These are phyloP conservation scores for Nicotiana tabacum DNA, from an alignment of 257 asterid genomes.

Conservation along the genomic window DNA sequence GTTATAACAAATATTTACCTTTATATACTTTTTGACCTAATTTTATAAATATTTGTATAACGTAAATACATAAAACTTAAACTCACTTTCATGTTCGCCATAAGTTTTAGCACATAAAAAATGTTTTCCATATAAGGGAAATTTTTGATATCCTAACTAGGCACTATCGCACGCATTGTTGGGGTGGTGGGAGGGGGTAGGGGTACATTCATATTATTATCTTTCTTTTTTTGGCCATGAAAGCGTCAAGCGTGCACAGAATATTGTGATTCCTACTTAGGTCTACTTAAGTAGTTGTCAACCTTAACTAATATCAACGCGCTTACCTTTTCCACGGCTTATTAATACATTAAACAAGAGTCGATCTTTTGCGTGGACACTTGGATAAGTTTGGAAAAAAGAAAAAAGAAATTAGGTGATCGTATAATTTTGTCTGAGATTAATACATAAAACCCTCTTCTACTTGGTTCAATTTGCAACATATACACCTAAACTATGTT, in stretches of 20 bases:
- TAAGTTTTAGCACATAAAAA: too few species aligned
- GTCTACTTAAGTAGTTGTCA: background rate
- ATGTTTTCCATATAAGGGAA: too few species aligned
- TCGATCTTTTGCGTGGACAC: background rate
- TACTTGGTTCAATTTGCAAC: background rate
- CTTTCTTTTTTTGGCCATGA: background rate
- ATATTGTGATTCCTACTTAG: background rate
- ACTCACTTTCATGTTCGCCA: too few species aligned
- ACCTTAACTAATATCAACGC: background rate
- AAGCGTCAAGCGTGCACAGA: background rate
- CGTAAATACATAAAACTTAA: too few species aligned
- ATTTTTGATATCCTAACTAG: too few species aligned
- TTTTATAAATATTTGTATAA: too few species aligned
- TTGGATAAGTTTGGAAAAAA: background rate
- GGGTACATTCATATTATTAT: background rate
- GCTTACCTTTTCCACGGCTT: background rate
- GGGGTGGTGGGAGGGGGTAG: too few species aligned
- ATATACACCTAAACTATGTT: background rate
- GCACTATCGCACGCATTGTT: too few species aligned
- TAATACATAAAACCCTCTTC: background rate
- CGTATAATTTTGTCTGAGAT: background rate
- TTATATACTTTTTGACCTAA: too few species aligned
- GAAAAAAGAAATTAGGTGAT: background rate
- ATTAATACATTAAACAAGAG: background rate
- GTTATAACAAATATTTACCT: too few species aligned